Conservation (phyloP, 2,329 filamentous ascomycete species). For the Pezicula rhizophila region DNA sequence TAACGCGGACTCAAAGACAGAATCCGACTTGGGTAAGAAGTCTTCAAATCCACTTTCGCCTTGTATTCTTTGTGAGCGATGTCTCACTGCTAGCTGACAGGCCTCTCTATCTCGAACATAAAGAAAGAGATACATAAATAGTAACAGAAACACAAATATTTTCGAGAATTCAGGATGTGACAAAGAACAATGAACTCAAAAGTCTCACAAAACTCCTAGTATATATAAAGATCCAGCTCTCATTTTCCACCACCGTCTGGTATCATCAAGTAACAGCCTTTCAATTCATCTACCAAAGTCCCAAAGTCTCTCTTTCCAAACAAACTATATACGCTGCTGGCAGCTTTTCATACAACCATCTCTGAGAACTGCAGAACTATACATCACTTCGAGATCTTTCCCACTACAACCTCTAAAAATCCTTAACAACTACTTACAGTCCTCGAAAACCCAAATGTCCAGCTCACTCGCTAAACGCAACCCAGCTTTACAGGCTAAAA, state of each 20-base stretch:
- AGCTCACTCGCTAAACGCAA: conserved; percentile 27
- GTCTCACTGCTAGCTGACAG: not conserved
- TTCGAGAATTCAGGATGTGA: too few species aligned
- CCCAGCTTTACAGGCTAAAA: conserved; percentile 52
- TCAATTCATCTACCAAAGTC: conserved; percentile 6
- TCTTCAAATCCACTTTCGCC: too few species aligned
- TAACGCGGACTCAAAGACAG: too few species aligned
- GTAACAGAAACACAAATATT: too few species aligned
- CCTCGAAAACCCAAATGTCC: conserved; percentile 3
- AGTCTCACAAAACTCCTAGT: too few species aligned
- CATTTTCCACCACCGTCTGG: not conserved
- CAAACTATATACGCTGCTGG: conserved; percentile 16
- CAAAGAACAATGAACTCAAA: too few species aligned
- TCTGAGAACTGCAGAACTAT: not conserved
- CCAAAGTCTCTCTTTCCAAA: not conserved
- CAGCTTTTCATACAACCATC: conserved; percentile 15
- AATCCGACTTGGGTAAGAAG: too few species aligned
- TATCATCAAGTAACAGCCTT: conserved; percentile 1
- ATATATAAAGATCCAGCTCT: not conserved
- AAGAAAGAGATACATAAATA: not conserved
- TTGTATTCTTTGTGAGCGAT: too few species aligned
- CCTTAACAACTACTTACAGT: not conserved
- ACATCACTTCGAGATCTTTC: not conserved
- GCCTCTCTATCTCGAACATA: not conserved
- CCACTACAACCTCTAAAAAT: not conserved